phyloP scores from a whole-genome alignment of 1,284 basidiomycete genomes.

The Salmacisia buchloeana region DNA sequence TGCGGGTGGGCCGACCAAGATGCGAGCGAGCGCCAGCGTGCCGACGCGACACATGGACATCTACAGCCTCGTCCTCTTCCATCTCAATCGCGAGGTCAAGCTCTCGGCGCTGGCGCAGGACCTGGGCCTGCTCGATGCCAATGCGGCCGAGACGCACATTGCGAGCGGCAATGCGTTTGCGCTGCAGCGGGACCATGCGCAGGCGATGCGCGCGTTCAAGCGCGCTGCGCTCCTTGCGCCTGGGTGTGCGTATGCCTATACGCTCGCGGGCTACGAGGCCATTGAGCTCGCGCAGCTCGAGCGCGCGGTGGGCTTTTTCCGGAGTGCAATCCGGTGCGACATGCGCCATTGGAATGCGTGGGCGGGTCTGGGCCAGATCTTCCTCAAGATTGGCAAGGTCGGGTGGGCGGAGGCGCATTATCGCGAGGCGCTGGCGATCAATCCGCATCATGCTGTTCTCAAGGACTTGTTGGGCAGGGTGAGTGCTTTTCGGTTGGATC shows the following conservation, averaged over 20 bases:
- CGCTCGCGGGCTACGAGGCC: conserved; percentile 46
- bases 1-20: conserved; percentile 30
- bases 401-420: conserved; percentile 37
- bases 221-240: conserved; percentile 38
- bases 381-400: conserved; percentile 30
- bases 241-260: conserved; percentile 46
- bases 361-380: conserved; percentile 42
- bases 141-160: conserved; percentile 35
- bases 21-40: conserved; percentile 5
- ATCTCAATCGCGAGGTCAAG: conserved; percentile 46
- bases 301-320: conserved; percentile 40
- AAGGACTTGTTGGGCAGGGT: conserved; percentile 44
- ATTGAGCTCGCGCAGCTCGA: conserved; percentile 38
- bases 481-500: neutral
- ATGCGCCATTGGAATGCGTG: conserved; percentile 47
- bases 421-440: conserved; percentile 34
- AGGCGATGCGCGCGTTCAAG: conserved; percentile 42
- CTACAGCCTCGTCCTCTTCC: conserved; percentile 46
- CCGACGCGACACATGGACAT: conserved; percentile 39
- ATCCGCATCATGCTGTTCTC: conserved; percentile 35
- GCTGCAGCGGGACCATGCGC: conserved; percentile 43
- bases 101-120: conserved; percentile 42
- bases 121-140: conserved; percentile 29
- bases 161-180: conserved; percentile 46
- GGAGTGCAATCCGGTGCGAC: conserved; percentile 39